Evolutionary conservation across 2,329 filamentous ascomycete species (phyloP).

Genomic region (Pseudogymnoascus sp.): DNA sequence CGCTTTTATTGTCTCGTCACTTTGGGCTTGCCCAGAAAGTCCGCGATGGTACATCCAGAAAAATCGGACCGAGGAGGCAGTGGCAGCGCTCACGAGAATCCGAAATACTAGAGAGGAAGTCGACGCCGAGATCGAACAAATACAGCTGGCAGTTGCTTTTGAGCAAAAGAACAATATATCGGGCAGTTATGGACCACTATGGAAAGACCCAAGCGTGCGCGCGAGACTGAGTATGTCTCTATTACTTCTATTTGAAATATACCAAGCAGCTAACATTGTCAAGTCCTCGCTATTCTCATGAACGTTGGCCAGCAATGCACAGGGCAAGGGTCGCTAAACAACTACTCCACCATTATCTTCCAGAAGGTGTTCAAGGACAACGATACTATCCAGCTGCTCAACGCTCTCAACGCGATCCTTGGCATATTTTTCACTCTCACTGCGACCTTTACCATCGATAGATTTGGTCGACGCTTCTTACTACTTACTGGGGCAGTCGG

Average conservation of each 20-base stretch:
- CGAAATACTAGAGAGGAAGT: constrained; percentile 34
- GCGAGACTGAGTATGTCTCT: constrained; percentile 37
- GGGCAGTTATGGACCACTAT: constrained; percentile 44
- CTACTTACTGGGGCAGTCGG: constrained; percentile 46
- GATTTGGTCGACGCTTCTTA: constrained; percentile 47
- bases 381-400: constrained; percentile 46
- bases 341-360: constrained; percentile 49
- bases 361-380: constrained; percentile 44
- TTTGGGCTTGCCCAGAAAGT: constrained; percentile 37
- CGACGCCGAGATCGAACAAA: constrained; percentile 44
- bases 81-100: constrained; percentile 42
- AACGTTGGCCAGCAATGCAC: constrained; percentile 50
- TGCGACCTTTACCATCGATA: constrained; percentile 48
- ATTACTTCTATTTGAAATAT: neutral
- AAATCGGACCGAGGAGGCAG: constrained; percentile 48
- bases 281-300: constrained; percentile 41
- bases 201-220: constrained; percentile 48
- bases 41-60: constrained; percentile 50
- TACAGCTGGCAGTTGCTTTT: constrained; percentile 48
- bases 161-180: constrained; percentile 47
- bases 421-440: constrained; percentile 50
- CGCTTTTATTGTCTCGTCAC: constrained; percentile 38
- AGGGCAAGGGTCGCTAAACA: constrained; percentile 48
- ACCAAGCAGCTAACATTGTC: neutral
- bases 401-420: constrained; percentile 49